Evolutionary conservation across 2,329 filamentous ascomycete species (phyloP).

Genomic region (Penicillium decumbens): DNA sequence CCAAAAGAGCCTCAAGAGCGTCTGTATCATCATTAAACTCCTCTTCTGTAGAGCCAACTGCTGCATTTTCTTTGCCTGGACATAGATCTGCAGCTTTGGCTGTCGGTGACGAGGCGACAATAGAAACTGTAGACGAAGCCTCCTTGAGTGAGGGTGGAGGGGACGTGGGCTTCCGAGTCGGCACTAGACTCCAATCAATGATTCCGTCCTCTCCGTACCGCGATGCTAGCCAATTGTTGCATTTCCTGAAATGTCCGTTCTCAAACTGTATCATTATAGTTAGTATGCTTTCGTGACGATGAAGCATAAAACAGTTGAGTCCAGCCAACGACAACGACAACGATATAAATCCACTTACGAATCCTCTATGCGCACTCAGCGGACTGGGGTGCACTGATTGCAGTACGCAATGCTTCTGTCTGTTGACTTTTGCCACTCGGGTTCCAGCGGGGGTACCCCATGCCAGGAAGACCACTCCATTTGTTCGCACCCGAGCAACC

Average conservation of each 20-base stretch:
- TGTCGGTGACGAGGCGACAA: constrained; percentile 3
- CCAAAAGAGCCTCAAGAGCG: constrained; percentile 39
- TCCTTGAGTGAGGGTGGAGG: constrained; percentile 24
- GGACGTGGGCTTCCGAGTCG: constrained; percentile 17
- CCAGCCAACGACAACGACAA: not conserved
- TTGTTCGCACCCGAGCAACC: constrained; percentile 68
- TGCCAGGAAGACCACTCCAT: constrained; percentile 88
- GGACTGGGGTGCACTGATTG: constrained; percentile 89
- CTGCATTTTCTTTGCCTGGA: constrained; percentile 12
- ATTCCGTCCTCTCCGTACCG: constrained; percentile 74
- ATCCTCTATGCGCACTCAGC: constrained; percentile 76
- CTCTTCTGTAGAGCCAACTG: constrained; percentile 24
- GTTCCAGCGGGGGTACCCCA: constrained; percentile 86
- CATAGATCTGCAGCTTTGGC: not conserved
- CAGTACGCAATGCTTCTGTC: constrained; percentile 71
- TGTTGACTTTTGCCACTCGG: constrained; percentile 69
- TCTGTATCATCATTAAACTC: constrained; percentile 45
- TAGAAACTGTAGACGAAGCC: constrained; percentile 14
- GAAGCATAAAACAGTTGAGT: not conserved
- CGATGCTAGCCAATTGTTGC: constrained; percentile 64
- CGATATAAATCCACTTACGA: constrained; percentile 48
- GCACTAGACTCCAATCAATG: constrained; percentile 76
- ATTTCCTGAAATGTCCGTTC: constrained; percentile 46
- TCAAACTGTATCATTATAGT: constrained; percentile 31
- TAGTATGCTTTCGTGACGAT: not conserved